A percentile compares a stretch with the other conserved stretches of the same genome.
Conservation (phyloP, 2,329 filamentous ascomycete genomes). For the Colletotrichum cordylinicola region DNA sequence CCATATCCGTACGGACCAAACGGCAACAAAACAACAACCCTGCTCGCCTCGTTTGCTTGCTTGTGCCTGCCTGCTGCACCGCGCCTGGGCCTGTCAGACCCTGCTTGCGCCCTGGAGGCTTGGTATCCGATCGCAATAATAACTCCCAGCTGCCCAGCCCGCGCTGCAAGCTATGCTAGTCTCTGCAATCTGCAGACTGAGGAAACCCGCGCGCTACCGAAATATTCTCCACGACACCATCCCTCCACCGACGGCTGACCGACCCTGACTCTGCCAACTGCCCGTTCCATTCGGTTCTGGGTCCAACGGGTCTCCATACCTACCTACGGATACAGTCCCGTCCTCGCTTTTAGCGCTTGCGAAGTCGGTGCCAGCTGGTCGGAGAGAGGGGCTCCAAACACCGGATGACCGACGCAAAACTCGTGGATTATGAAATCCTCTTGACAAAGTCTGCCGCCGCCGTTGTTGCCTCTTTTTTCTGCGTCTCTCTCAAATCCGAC, state of each 20-base stretch:
- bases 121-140: neutral
- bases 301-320: constrained; percentile 4
- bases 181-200: neutral
- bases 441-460: neutral
- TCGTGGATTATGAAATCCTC: constrained; percentile 13
- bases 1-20: neutral
- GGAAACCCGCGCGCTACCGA: neutral
- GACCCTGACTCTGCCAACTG: neutral
- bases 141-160: neutral
- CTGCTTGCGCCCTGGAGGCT: neutral
- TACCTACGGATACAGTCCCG: neutral
- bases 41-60: neutral
- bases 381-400: constrained; percentile 17
- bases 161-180: neutral
- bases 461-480: neutral
- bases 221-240: constrained; percentile 15
- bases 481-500: neutral
- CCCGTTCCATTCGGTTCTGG: neutral
- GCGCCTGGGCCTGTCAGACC: neutral
- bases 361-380: constrained; percentile 12
- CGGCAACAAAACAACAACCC: neutral
- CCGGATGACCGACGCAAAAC: constrained; percentile 16
- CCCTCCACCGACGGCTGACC: constrained; percentile 1
- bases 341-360: constrained; percentile 16
- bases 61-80: neutral